Base-by-base conservation (phyloP, 331 rosid genomes). In the Erythrophleum ivorense region DNA sequence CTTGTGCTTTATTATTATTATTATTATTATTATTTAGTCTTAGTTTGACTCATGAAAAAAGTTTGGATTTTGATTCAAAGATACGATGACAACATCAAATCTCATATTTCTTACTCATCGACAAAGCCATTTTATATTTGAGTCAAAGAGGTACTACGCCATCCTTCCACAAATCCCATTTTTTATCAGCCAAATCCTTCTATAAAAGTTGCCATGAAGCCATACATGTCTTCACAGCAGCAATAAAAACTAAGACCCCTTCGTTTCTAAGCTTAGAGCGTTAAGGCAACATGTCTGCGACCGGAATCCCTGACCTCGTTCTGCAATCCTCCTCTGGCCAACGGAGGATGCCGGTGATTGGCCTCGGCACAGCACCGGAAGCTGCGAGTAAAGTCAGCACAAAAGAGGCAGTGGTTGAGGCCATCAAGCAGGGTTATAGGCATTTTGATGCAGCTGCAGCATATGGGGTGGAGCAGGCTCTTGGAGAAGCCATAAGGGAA, bases 371-470 rank as follows among this genome's bases (percentile, higher is more conserved):
- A 0, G 90, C 88, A 0, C 55, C 87, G 0, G 85, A 84, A 16
- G 55, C 80, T 16, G 2, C 75, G 33, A 78, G 88, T 6, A 80
- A 85, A 41, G 74, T 62, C 0, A 49, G 41, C 40, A 67, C 88
- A 58, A 88, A 85, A 62, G 80, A 73, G 2, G 89, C 91, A 0
- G 89, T 86, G 36, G 46, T 87, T 11, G 91, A 90, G 79, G 94
- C 90, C 46, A 88, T 88, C 72, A 83, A 75, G 71, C 82, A 83
- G 2, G 94, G 94, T 14, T 90, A 90, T 77, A 78, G 90, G 11
- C 90, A 86, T 43, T 90, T 90, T 69, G 91, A 90, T 78, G 84
- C 94, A 0, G 91, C 94, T 9, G 38, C 91, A 11, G 71, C 86
- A 0, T 90, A 90, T 72, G 87, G 89, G 3, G 88, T 90, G 0